These are phyloP conservation scores for Beauveria sp. DNA, from an alignment of 2,329 filamentous ascomycete species.

Conservation along the genomic window DNA sequence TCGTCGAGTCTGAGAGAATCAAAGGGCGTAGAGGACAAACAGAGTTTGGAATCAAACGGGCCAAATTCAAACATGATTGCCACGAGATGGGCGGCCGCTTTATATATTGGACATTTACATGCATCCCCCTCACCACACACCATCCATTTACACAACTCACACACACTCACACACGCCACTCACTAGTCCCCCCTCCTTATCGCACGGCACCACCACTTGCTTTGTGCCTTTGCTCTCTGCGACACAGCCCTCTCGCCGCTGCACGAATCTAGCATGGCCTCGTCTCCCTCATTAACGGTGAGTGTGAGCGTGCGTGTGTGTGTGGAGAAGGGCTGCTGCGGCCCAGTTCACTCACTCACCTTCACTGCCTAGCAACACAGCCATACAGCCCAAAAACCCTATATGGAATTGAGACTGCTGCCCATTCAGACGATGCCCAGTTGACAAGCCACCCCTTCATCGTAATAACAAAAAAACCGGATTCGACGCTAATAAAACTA, in stretches of 20 bases:
- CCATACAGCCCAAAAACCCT: neutral
- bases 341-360: neutral
- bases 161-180: neutral
- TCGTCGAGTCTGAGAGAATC: too few relatives aligned
- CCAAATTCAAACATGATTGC: neutral
- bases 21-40: too few relatives aligned
- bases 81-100: neutral
- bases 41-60: neutral
- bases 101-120: slow-evolving; percentile 1
- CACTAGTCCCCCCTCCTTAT: neutral
- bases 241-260: neutral
- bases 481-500: neutral
- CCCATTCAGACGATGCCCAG: too few relatives aligned
- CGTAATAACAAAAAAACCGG: neutral
- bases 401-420: too few relatives aligned
- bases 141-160: neutral
- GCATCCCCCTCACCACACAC: neutral
- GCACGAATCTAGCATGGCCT: slow-evolving; percentile 2
- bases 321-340: neutral
- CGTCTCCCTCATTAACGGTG: neutral
- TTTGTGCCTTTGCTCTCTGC: neutral
- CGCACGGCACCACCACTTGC: neutral
- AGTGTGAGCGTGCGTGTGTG: neutral
- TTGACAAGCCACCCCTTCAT: too few relatives aligned
- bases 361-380: neutral